Evolutionary conservation across 441 rosid genomes (phyloP), one percentile per base, ranked within the genome.

Genomic region (Pelargonium cotyledonis): DNA sequence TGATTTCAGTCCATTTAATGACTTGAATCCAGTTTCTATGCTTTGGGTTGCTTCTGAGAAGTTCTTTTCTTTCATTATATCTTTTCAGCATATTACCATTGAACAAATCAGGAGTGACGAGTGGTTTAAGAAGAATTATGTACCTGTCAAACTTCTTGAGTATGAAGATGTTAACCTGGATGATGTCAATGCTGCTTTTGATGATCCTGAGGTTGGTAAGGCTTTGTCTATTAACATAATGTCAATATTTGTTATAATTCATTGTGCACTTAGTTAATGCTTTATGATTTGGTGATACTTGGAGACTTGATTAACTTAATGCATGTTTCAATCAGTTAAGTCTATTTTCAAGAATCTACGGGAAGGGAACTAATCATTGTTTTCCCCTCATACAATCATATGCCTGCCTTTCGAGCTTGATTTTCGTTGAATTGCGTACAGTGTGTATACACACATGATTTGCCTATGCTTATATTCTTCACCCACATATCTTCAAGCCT

Each of bases 141-240:
- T 70, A 68, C 96, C 95, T 68, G 91, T 83, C 49, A 82, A 83
- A 84, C 83, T 86, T 76, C 68, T 87, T 51, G 99, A 92, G 69
- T 85, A 85, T 7, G 99, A 95, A 83, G 90, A 88, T 71, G 95
- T 95, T 62, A 89, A 95, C 81, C 80, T 95, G 70, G 99, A 95
- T 81, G 97, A 95, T 77, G 85, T 92, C 63, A 85, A 95, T 86
- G 98, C 99, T 61, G 91, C 88, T 77, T 92, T 92, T 76, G 86
- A 86, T 82, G 92, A 89, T 73, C 86, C 93, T 0, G 99, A 89
- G 92, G 94, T 94, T 76, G 31, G 85, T 76, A 67, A 73, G 75
- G 80, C 68, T 68, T 73, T 69, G 68, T 8, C 63, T 44, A 8
- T 47, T 4, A 62, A 26, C 41, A 38, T 21, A 69, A 4, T 57